Base-by-base conservation (phyloP, 1,284 basidiomycete species). In the Leccinum pachyderme region DNA sequence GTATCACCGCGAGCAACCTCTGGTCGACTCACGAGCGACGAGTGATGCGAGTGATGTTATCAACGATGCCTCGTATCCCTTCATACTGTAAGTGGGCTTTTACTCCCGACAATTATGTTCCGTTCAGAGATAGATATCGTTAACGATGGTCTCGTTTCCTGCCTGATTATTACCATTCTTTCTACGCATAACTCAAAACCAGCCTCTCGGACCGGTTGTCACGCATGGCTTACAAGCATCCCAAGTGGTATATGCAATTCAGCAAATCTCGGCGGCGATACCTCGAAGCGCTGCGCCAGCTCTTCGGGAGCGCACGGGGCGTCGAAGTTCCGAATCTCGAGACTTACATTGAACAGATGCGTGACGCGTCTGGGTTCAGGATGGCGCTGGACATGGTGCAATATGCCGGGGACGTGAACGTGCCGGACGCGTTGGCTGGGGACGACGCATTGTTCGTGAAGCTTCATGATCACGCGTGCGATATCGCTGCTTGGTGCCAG, bases 361-460 rank as follows among this genome's bases (percentile, higher is more conserved):
- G 78, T 27, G 74, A 80, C 37, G 71, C 77, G 49, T 78, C 77
- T 51, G 83, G 83, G 2, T 66, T 78, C 22, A 71, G 72, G 50
- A 73, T 85, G 64, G 68, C 80, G 6, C 74, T 86, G 54, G 77
- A 77, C 56, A 71, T 87, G 52, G 72, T 84, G 37, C 78, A 85
- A 57, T 76, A 82, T 57, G 73, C 77, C 0, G 78, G 79, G 47
- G 78, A 80, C 15, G 65, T 83, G 18, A 60, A 66, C 37, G 53
- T 81, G 9, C 73, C 78, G 0, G 70, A 74, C 22, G 60, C 60
- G 7, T 62, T 70, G 49, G 49, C 69, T 1, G 61, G 65, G 24
- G 66, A 72, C 8, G 66, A 72, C 8, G 71, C 9, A 11, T 13
- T 54, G 43, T 50, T 67, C 24, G 49, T 27, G 29, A 54, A 52